These are phyloP conservation scores for Trametes punicea DNA, from an alignment of 768 basidiomycete genomes.

Conservation along the genomic window DNA sequence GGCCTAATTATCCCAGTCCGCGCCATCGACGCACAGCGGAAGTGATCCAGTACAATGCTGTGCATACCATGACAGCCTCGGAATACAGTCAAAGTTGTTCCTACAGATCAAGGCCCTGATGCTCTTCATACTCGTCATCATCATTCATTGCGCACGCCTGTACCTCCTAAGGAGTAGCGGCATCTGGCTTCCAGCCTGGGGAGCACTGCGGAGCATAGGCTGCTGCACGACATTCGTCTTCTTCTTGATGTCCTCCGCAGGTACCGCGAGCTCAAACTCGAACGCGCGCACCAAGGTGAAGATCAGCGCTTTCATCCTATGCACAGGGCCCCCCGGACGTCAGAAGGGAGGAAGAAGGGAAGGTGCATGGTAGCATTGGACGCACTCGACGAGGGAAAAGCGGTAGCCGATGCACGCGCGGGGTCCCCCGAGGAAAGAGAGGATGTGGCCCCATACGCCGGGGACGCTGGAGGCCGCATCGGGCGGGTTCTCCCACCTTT, in stretches of 20 bases:
- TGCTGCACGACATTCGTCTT: slow-evolving; percentile 24
- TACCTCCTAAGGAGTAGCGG: slow-evolving; percentile 26
- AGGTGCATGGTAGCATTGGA: no score
- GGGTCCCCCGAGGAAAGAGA: slow-evolving; percentile 65
- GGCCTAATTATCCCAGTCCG: no score
- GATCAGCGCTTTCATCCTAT: slow-evolving; percentile 34
- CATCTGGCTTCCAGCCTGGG: slow-evolving; percentile 18
- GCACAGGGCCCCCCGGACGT: no score
- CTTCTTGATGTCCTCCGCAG: slow-evolving; percentile 22
- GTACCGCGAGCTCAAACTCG: slow-evolving; percentile 31
- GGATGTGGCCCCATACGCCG: slow-evolving; percentile 55
- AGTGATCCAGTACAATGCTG: no score
- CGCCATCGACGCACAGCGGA: no score
- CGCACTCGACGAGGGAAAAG: slow-evolving; percentile 59
- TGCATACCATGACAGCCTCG: no score
- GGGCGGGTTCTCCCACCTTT: slow-evolving; percentile 55
- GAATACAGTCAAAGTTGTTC: no score
- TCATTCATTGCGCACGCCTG: neutral
- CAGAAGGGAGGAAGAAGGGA: neutral
- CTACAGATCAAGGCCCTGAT: no score
- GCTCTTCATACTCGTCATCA: no score
- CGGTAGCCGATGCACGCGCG: slow-evolving; percentile 65
- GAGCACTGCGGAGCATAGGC: slow-evolving; percentile 21
- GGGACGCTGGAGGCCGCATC: slow-evolving; percentile 46
- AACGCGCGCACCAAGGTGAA: slow-evolving; percentile 32